Conservation (phyloP, 305 asterid genomes). For the Rubia balearica region DNA sequence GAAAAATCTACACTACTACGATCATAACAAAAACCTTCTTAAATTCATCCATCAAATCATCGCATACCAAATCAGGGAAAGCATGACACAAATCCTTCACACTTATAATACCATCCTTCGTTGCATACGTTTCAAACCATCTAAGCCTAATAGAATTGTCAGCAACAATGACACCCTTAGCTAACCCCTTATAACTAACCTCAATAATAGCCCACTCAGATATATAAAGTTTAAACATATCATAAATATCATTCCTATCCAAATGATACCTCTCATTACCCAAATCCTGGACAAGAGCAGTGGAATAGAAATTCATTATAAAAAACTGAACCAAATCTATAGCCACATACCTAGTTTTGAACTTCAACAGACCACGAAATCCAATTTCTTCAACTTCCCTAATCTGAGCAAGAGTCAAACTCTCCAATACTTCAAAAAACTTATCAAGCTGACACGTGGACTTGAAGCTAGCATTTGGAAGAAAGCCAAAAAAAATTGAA, state of each 20-base stretch:
- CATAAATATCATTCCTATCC: no score
- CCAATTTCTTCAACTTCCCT: background rate
- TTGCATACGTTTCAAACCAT: background rate
- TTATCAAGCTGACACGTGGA: background rate
- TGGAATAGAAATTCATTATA: no score
- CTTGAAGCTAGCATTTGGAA: background rate
- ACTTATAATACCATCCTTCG: background rate
- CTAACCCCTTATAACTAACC: no score
- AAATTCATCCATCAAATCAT: background rate
- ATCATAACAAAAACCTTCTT: background rate
- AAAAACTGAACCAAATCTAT: background rate
- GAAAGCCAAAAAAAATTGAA: background rate
- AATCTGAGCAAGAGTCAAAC: no score
- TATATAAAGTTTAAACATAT: no score
- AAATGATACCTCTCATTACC: no score
- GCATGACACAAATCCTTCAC: background rate
- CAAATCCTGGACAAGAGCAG: no score
- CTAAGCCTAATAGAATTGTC: background rate
- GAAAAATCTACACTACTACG: background rate
- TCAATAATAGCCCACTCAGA: no score
- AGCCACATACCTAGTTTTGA: background rate
- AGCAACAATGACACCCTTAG: background rate
- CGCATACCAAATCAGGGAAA: background rate
- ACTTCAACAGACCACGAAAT: background rate
- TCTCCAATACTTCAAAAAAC: background rate